phyloP scores from a whole-genome alignment of 768 basidiomycete species.

The Xerocomellus intermedius region DNA sequence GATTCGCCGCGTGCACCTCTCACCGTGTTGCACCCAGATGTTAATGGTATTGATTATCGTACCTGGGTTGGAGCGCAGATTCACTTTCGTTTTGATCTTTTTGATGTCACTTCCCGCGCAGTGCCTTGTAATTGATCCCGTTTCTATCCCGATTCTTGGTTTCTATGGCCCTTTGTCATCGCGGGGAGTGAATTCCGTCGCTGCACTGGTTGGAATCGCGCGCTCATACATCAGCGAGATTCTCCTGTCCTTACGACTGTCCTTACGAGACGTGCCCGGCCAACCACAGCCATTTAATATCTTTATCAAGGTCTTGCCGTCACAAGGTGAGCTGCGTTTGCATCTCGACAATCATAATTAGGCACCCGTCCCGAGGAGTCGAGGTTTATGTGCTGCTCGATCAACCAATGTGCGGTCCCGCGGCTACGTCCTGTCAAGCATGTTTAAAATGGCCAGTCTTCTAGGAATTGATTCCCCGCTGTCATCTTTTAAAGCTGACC shows the following conservation, averaged over 20 bases:
- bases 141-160: background rate
- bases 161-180: background rate
- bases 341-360: background rate
- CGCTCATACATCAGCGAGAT: background rate
- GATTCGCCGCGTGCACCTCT: background rate
- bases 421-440: background rate
- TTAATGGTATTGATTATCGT: background rate
- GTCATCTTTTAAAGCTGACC: constrained; percentile 20
- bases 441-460: constrained; percentile 9
- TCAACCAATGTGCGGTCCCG: background rate
- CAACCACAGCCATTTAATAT: background rate
- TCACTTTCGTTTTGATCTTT: background rate
- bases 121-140: background rate
- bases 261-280: background rate
- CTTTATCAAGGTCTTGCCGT: background rate
- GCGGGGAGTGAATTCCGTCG: background rate
- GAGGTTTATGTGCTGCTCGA: background rate
- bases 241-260: background rate
- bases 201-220: background rate
- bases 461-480: background rate
- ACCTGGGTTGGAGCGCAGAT: background rate
- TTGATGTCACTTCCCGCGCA: background rate
- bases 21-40: background rate
- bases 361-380: background rate
- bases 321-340: background rate